phyloP scores from a whole-genome alignment of 1,284 basidiomycete species.

The Agaricales sp. region DNA sequence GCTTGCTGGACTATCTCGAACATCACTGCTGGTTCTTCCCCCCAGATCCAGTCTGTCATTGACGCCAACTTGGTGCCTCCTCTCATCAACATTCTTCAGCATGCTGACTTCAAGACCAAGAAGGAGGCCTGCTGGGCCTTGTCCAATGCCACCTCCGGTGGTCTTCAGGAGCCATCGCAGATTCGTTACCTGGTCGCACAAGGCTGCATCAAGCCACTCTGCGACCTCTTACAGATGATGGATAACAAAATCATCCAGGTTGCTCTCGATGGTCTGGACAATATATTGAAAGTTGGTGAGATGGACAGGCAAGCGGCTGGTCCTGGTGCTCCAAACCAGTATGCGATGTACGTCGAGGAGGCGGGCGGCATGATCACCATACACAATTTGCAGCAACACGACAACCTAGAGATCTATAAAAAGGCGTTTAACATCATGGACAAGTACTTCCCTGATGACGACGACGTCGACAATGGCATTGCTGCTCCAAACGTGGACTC shows the following conservation, averaged over 20 bases:
- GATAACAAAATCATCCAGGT: constrained; percentile 99
- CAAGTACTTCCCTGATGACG: constrained; percentile 87
- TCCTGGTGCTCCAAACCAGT: constrained; percentile 84
- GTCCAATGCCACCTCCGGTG: constrained; percentile 97
- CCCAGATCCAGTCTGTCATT: constrained; percentile 89
- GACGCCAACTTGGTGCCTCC: constrained; percentile 93
- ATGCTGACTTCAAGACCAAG: constrained; percentile 98
- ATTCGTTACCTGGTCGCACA: constrained; percentile 97
- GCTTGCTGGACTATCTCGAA: constrained; percentile 99
- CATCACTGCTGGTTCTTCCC: constrained; percentile 93
- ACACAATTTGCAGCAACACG: constrained; percentile 98
- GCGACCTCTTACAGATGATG: constrained; percentile 93
- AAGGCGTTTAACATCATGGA: constrained; percentile 99
- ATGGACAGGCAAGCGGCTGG: constrained; percentile 84
- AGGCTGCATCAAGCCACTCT: constrained; percentile 98
- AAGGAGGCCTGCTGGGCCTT: constrained; percentile 99
- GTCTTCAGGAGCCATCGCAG: constrained; percentile 92
- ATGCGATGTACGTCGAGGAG: constrained; percentile 93
- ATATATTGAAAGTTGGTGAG: constrained; percentile 98
- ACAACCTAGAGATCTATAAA: constrained; percentile 99
- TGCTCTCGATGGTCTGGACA: constrained; percentile 94
- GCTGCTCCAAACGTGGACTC: constrained; percentile 79
- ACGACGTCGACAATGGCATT: constrained; percentile 75
- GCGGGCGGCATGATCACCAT: constrained; percentile 98
- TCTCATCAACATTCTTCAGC: constrained; percentile 94